Base-by-base conservation (phyloP, 345 rosid species). In the Hypericum androsaemum region DNA sequence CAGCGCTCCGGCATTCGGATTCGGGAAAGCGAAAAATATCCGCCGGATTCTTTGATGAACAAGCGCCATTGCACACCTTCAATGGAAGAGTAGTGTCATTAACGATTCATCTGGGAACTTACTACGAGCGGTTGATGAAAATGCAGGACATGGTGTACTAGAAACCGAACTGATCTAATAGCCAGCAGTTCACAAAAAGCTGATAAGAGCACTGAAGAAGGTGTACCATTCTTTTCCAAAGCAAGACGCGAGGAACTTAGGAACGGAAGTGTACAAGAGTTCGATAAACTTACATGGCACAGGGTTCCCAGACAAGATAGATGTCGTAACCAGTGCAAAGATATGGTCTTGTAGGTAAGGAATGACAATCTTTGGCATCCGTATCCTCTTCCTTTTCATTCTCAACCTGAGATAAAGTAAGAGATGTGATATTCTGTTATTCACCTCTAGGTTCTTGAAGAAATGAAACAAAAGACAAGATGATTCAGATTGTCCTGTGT, bases 61-160 rank as follows among this genome's bases (percentile, higher is more conserved):
- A 32, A 87, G 85, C 10, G 95, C 96, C 98, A 87, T 90, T 10
- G 98, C 96, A 64, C 98, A 84, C 96, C 83, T 74, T 59, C 53
- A 46, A 59, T 3, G 41, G 43, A 50, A 37, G 58, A 57, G 50
- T 54, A 47, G 9, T 5, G 53, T 55, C 47, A 66, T 50, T 47
- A 12, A 66, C 50, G 12, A 16, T 28, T 32, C 11, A 13, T 8
- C 32, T 12, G 15, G 42, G 36, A 57, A 44, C 6, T n/a, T 10
- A 4, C 32, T 22, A 4, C 32, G 32, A 22, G 32, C 2, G 32
- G 32, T 22, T 22, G 32, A 22, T 22, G 32, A 22, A 22, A 1
- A 1, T 1, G 32, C 32, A 22, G 32, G 32, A 4, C 32, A 1
- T 22, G 32, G 32, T 22, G 4, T 4, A 22, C 32, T 22, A 22